Evolutionary conservation across 1,284 basidiomycete genomes (phyloP).

Genomic region (Marasmius sp.): DNA sequence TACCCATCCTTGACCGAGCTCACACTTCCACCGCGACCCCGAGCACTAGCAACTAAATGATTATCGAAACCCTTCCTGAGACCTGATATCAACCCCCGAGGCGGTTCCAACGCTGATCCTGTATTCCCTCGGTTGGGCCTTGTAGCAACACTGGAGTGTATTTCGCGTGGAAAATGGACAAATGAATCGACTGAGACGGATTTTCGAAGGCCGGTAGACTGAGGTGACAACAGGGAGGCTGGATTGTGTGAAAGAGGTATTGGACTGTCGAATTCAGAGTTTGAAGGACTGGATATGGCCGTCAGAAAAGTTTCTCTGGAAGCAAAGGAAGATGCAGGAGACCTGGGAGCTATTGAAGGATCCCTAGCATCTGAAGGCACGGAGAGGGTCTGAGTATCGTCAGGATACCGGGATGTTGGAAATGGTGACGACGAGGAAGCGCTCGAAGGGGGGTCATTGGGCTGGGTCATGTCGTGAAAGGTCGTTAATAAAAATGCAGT

Average conservation of each 20-base stretch:
- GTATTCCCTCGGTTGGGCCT: conserved; percentile 36
- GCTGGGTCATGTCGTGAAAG: not conserved
- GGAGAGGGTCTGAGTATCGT: not conserved
- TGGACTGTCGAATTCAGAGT: conserved; percentile 6
- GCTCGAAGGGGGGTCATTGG: not conserved
- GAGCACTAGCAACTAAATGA: conserved; percentile 38
- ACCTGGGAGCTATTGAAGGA: not conserved
- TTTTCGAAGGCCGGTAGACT: conserved; percentile 52
- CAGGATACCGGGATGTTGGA: not conserved
- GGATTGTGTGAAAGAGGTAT: not conserved
- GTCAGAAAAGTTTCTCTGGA: conserved; percentile 13
- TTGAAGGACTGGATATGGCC: conserved; percentile 10
- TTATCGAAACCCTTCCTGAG: conserved; percentile 29
- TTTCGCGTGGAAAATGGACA: conserved; percentile 44
- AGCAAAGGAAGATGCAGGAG: conserved; percentile 4
- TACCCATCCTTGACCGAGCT: conserved; percentile 44
- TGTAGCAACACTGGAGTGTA: conserved; percentile 28
- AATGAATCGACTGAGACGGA: conserved; percentile 78
- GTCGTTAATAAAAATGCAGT: not conserved
- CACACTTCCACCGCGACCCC: conserved; percentile 58
- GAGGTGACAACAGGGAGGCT: conserved; percentile 23
- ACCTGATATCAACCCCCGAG: conserved; percentile 23
- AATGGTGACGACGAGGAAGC: not conserved
- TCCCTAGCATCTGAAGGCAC: not conserved
- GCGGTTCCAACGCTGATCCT: conserved; percentile 28